A percentile compares a stretch with the other conserved stretches of the same genome.
Evolutionary conservation across 805 yeast species (phyloP).

Genomic region (Starmerella bombi): DNA sequence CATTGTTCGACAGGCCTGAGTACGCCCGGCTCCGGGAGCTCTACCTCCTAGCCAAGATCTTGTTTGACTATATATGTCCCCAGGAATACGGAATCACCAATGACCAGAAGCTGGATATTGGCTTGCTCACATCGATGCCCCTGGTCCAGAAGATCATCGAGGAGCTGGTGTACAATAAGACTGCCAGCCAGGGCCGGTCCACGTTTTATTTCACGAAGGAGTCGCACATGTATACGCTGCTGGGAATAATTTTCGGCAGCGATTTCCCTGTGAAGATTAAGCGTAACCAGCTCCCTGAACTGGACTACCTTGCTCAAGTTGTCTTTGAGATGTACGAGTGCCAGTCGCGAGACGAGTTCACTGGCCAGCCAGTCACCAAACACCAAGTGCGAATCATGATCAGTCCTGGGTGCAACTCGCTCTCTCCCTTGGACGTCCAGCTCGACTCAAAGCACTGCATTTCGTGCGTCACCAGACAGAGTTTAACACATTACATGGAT

Average conservation of each 20-base stretch:
- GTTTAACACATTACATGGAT: conserved; percentile 85
- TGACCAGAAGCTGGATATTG: conserved; percentile 90
- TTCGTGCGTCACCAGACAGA: conserved; percentile 84
- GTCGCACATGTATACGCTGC: conserved; percentile 84
- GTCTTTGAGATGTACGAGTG: conserved; percentile 81
- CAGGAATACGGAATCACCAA: conserved; percentile 97
- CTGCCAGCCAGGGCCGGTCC: conserved; percentile 71
- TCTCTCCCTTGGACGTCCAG: conserved; percentile 93
- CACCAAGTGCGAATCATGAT: conserved; percentile 84
- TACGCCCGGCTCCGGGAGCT: conserved; percentile 74
- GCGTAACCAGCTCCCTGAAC: conserved; percentile 88
- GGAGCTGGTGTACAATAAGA: conserved; percentile 70
- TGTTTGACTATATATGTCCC: conserved; percentile 95
- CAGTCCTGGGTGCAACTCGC: conserved; percentile 97
- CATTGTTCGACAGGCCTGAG: conserved; percentile 64
- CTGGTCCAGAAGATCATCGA: conserved; percentile 72
- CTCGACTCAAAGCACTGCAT: conserved; percentile 92
- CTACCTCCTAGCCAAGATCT: conserved; percentile 76
- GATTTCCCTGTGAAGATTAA: conserved; percentile 92
- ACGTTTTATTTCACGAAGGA: conserved; percentile 92
- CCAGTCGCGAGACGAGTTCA: conserved; percentile 42
- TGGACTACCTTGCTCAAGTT: conserved; percentile 89
- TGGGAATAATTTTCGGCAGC: conserved; percentile 82
- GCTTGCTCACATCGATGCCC: conserved; percentile 85
- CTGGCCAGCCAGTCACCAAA: conserved; percentile 41